Conservation (phyloP, 371 early-diverging fungal genomes). For the Funneliformis caledonium region DNA sequence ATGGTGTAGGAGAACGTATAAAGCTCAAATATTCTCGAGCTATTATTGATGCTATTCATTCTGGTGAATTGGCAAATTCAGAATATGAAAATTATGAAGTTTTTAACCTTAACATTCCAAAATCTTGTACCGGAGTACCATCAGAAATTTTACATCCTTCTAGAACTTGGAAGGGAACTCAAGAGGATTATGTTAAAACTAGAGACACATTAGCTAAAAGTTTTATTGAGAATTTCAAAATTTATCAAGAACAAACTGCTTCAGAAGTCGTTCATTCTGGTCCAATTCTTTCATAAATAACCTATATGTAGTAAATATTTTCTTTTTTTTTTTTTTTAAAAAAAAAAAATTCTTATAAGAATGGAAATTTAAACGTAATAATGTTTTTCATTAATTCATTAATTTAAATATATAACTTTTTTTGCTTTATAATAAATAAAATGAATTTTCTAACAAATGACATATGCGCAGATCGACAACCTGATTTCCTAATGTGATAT, state of each 20-base stretch:
- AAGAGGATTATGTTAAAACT: conserved; percentile 67
- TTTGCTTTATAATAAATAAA: too few relatives aligned
- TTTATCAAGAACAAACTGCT: conserved; percentile 81
- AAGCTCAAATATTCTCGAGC: conserved; percentile 96
- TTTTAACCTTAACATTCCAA: conserved; percentile 90
- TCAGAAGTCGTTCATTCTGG: conserved; percentile 80
- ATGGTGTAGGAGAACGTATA: conserved; percentile 90
- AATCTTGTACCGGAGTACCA: conserved; percentile 75
- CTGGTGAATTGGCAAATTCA: conserved; percentile 83
- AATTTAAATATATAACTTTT: too few relatives aligned
- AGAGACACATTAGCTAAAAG: conserved; percentile 78
- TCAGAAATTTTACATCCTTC: conserved; percentile 86
- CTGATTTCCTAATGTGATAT: too few relatives aligned
- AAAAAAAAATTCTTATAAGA: too few relatives aligned
- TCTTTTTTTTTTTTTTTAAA: too few relatives aligned
- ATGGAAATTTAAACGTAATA: too few relatives aligned
- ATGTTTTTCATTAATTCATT: too few relatives aligned
- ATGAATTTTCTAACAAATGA: too few relatives aligned
- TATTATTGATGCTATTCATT: conserved; percentile 96
- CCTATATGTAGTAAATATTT: neutral
- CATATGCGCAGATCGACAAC: too few relatives aligned
- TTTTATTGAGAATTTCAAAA: conserved; percentile 90
- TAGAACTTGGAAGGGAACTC: conserved; percentile 81
- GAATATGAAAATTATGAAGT: conserved; percentile 81
- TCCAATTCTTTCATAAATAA: conserved; percentile 47